Conservation (phyloP, 352 stramenopile species). For the Phytopythium kandeliae region DNA sequence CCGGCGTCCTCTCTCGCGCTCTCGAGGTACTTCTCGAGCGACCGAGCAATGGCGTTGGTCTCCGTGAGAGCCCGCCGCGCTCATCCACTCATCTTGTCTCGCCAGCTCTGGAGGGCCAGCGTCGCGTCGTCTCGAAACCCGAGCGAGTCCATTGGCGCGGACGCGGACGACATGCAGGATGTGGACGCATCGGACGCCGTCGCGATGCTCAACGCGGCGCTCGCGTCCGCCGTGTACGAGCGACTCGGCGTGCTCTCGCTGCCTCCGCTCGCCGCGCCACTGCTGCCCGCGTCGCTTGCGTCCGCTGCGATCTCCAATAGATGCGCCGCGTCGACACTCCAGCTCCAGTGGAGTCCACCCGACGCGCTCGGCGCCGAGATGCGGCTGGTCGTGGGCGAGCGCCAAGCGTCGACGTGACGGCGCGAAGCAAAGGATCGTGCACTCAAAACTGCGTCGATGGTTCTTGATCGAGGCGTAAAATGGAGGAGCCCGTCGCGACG, state of each 20-base stretch:
- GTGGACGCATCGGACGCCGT: slow-evolving; percentile 7
- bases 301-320: slow-evolving; percentile 8
- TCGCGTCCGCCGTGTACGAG: slow-evolving; percentile 42
- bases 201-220: slow-evolving; percentile 22
- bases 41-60: too few relatives aligned
- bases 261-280: background rate
- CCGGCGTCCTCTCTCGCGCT: background rate
- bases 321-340: background rate
- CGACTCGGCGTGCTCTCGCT: slow-evolving; percentile 18
- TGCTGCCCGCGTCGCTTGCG: slow-evolving; percentile 6
- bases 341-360: background rate
- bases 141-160: background rate
- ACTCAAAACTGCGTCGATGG: slow-evolving; percentile 4
- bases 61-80: too few relatives aligned
- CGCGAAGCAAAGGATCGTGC: background rate
- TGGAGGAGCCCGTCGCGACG: background rate
- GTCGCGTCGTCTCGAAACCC: background rate
- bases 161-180: background rate
- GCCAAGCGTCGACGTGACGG: background rate
- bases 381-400: slow-evolving; percentile 1
- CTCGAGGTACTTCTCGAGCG: background rate
- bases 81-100: background rate
- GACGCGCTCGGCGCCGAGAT: slow-evolving; percentile 16
- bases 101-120: background rate
- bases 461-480: background rate